Base-by-base conservation (phyloP, 768 basidiomycete species). In the Lepiota venenata region DNA sequence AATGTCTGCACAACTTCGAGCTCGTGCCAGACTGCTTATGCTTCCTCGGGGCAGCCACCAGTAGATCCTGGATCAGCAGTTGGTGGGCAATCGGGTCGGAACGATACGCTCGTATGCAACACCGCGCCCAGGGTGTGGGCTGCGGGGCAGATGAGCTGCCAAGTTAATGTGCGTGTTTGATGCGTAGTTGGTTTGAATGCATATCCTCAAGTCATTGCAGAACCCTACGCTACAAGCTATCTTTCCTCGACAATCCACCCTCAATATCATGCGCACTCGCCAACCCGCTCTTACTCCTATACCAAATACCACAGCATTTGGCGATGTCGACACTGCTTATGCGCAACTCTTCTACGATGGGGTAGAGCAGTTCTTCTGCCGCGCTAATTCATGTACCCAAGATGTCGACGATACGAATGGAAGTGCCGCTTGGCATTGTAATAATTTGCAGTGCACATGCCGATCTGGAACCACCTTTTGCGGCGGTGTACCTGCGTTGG, bases 361-460 rank as follows among this genome's bases (percentile, higher is more conserved):
- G 9, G 81, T 85, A 29, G 91, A 94, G 64, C 93, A 97, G 63
- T 98, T 98, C 71, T 89, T 81, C 66, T 98, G 95, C 66, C 56
- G 71, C 9, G 91, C 92, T 0, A 73, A 82, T 58, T 72, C 76
- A 5, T 97, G 95, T 71, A 69, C 65, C 0, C 93, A 96, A 68
- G 71, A 73, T 14, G 66, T 81, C 18, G 67, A 70, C 8, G 66
- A 60, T 36, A 55, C 69, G 3, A 64, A 59, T 46, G 74, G 71
- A 1, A 72, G 74, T 40, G 72, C 79, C 2, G 72, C 78, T 47
- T 97, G 87, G 87, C 72, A 71, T 15, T 98, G 95, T 59, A 74
- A 82, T 42, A 79, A 84, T 61, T 77, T 98, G 16, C 61, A 76
- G 53, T 98, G 95, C 64, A 80, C 74, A 3, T 98, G 95, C 68